Conservation (phyloP, 768 basidiomycete species). For the Panaeolus papilionaceus region DNA sequence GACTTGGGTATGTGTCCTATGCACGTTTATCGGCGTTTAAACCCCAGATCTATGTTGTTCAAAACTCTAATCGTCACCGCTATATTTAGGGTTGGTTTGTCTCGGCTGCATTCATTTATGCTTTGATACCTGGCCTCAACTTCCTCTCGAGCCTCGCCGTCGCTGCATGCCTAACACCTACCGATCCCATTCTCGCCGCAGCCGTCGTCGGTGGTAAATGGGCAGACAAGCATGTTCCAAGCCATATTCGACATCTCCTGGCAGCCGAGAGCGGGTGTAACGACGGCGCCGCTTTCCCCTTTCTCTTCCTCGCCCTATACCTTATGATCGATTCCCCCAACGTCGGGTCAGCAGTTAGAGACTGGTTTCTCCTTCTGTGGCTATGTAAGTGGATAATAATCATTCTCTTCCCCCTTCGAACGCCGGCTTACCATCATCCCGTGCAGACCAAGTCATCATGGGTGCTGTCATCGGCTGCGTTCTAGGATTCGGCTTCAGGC, state of each 20-base stretch:
- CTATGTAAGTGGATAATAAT: constrained; percentile 61
- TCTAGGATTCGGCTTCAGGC: constrained; percentile 80
- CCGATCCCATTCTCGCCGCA: constrained; percentile 92
- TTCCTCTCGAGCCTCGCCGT: constrained; percentile 91
- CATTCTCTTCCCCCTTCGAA: background rate
- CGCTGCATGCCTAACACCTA: constrained; percentile 92
- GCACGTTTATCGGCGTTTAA: constrained; percentile 12
- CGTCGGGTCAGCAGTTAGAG: constrained; percentile 69
- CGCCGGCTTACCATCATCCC: constrained; percentile 10
- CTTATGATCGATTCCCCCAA: constrained; percentile 71
- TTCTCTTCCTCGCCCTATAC: constrained; percentile 90
- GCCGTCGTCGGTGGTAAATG: constrained; percentile 96
- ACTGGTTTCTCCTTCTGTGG: constrained; percentile 92
- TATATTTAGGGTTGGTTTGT: constrained; percentile 87
- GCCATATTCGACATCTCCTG: constrained; percentile 70
- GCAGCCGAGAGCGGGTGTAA: constrained; percentile 92
- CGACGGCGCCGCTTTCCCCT: constrained; percentile 97
- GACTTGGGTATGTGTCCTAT: constrained; percentile 69
- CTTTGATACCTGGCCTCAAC: constrained; percentile 85
- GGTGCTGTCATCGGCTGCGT: constrained; percentile 77
- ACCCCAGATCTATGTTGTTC: constrained; percentile 18
- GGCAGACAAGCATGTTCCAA: constrained; percentile 96
- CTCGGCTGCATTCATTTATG: constrained; percentile 90
- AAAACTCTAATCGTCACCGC: background rate
- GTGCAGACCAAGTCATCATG: constrained; percentile 76